Percentiles rank a stretch among this genome's conserved stretches.
These are phyloP conservation scores for Tylopilus subfusipes DNA, from an alignment of 768 basidiomycete species.

Conservation along the genomic window DNA sequence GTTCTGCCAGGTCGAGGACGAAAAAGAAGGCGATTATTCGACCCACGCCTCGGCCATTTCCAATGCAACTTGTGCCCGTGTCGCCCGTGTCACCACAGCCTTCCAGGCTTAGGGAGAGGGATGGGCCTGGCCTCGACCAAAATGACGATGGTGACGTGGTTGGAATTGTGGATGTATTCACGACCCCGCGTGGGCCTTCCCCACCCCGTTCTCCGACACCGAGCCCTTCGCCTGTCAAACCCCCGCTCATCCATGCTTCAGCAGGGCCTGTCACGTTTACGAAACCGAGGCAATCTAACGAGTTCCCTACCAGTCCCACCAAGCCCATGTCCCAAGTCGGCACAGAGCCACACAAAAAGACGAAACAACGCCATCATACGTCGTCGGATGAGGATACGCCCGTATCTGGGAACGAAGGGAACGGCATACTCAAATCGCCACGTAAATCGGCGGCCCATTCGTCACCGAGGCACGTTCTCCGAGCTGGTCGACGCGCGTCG, in stretches of 20 bases:
- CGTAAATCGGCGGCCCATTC: conserved; percentile 24
- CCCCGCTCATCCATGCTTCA: background rate
- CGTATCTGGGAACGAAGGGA: conserved; percentile 3
- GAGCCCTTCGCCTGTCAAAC: conserved; percentile 12
- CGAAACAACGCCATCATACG: background rate
- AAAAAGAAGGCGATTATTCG: background rate
- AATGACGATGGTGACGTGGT: background rate
- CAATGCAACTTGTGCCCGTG: conserved; percentile 19
- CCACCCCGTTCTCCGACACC: conserved; percentile 22
- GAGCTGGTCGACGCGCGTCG: background rate
- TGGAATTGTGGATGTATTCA: conserved; percentile 22
- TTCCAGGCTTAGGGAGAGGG: background rate
- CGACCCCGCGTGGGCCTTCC: conserved; percentile 17
- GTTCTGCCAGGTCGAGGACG: no score
- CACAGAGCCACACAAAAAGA: background rate
- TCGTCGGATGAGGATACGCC: conserved; percentile 6
- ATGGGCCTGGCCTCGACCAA: background rate
- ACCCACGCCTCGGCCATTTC: conserved; percentile 24
- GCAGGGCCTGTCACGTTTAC: background rate
- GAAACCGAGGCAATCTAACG: background rate
- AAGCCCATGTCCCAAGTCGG: background rate
- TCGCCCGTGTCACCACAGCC: background rate
- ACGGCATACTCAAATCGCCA: conserved; percentile 19
- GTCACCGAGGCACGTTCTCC: conserved; percentile 19
- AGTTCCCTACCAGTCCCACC: conserved; percentile 17